Conservation (phyloP, 176 grass and related monocot species). For the Oryza meyeriana region DNA sequence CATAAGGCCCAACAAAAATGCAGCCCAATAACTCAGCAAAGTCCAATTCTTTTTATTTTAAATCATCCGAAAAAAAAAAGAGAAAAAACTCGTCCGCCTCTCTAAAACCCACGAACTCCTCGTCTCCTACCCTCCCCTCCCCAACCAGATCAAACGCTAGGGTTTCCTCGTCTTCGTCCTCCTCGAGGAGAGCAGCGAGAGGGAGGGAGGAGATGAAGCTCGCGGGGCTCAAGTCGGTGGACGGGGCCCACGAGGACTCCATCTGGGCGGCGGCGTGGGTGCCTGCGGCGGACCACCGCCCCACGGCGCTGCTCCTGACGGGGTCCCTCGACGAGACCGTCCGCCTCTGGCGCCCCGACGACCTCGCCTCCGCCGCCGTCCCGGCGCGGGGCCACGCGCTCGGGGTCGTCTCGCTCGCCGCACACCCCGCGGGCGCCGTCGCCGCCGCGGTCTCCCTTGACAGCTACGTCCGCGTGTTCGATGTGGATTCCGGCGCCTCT, state of each 20-base stretch:
- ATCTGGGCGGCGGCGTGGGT: slow-evolving; percentile 88
- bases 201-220: slow-evolving; percentile 58
- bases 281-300: slow-evolving; percentile 45
- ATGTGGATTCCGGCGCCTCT: slow-evolving; percentile 63
- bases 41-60: not conserved
- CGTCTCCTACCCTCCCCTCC: not conserved
- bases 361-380: slow-evolving; percentile 44
- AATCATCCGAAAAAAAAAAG: not conserved
- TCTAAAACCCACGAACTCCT: slow-evolving; percentile 23
- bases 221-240: slow-evolving; percentile 72
- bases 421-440: slow-evolving; percentile 61
- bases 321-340: slow-evolving; percentile 84
- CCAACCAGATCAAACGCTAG: slow-evolving; percentile 26
- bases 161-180: slow-evolving; percentile 5
- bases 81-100: not conserved
- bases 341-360: slow-evolving; percentile 67
- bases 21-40: not conserved
- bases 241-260: slow-evolving; percentile 85
- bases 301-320: slow-evolving; percentile 68
- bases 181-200: not conserved
- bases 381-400: slow-evolving; percentile 56
- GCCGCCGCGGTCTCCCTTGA: slow-evolving; percentile 77
- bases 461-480: slow-evolving; percentile 76
- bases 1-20: no score
- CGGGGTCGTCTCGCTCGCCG: slow-evolving; percentile 65